Evolutionary conservation across 2,329 filamentous ascomycete genomes (phyloP), one percentile per base, ranked within the genome.

Genomic region (Periconia sp.): DNA sequence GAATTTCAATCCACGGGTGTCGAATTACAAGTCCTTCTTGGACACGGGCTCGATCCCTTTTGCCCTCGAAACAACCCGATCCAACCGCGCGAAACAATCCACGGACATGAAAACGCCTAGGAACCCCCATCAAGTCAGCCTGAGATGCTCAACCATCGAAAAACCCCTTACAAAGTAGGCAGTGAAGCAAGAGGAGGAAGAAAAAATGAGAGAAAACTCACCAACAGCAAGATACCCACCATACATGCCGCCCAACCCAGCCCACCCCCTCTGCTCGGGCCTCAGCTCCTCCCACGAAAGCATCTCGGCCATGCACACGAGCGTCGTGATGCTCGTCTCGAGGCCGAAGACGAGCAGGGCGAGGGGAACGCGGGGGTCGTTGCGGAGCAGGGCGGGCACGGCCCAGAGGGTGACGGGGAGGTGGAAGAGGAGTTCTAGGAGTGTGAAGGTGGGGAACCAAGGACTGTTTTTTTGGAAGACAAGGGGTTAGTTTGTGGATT

Each of bases 281-380:
- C 40, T 65, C 48, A 70, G 46, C 25, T 65, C 57, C 22, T 57
- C 50, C 70, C 84, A 88, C 50, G 72, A 74, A 66, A 79, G 69
- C 52, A 80, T 81, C 43, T 87, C 84, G 2, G 78, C 74, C 32
- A 87, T 74, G 56, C 84, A 88, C 0, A 81, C 81, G 29, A 81
- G 57, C 1, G 85, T 86, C 1, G 84, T 86, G 41, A 87, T 50
- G 24, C 77, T 80, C 0, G 82, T 80, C 57, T 86, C 77, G 8
- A 82, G 64, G 0, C 80, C 78, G 54, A 81, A 87, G 3, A 82
- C 67, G 2, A 87, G 75, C 1, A 88, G 70, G 36, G 84, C 78
- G 0, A 87, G 65, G 0, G 84, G 82, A 4, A 84, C 53, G 34
- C 79, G 73, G 0, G 82, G 77, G 41, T 83, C 76, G 57, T 83